Conservation (phyloP, 441 rosid species). For the Erodium trifolium region DNA sequence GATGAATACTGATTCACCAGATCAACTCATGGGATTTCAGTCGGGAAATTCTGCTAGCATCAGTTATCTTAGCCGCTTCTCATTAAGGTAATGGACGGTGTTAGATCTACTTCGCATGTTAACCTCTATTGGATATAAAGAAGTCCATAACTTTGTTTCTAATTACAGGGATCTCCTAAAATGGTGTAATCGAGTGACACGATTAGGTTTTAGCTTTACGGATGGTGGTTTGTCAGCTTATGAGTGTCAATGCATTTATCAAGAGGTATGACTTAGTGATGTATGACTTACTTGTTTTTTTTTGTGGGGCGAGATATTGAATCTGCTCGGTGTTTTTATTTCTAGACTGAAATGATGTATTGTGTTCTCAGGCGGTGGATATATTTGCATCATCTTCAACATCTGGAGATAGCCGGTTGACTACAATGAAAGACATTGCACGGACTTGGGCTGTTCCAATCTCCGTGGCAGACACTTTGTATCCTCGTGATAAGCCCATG, state of each 20-base stretch:
- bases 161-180: constrained; percentile 84
- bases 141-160: constrained; percentile 17
- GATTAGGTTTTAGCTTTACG: constrained; percentile 25
- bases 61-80: constrained; percentile 48
- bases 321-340: neutral
- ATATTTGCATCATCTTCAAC: constrained; percentile 65
- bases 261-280: constrained; percentile 48
- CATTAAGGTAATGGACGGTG: constrained; percentile 49
- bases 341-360: constrained; percentile 13
- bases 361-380: constrained; percentile 64
- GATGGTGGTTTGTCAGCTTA: constrained; percentile 37
- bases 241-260: constrained; percentile 50
- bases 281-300: constrained; percentile 10
- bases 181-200: constrained; percentile 85
- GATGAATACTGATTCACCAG: constrained; percentile 35
- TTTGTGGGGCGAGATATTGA: neutral
- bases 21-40: constrained; percentile 31
- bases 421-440: constrained; percentile 52
- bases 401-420: constrained; percentile 43
- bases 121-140: constrained; percentile 6
- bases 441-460: constrained; percentile 55
- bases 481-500: constrained; percentile 54
- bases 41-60: constrained; percentile 35
- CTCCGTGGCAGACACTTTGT: constrained; percentile 30
- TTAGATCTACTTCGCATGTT: constrained; percentile 14